A percentile compares a stretch with the other conserved stretches of the same genome.
Evolutionary conservation across 139 green algal genomes (phyloP).

Genomic region (Parachlorella kessleri): DNA sequence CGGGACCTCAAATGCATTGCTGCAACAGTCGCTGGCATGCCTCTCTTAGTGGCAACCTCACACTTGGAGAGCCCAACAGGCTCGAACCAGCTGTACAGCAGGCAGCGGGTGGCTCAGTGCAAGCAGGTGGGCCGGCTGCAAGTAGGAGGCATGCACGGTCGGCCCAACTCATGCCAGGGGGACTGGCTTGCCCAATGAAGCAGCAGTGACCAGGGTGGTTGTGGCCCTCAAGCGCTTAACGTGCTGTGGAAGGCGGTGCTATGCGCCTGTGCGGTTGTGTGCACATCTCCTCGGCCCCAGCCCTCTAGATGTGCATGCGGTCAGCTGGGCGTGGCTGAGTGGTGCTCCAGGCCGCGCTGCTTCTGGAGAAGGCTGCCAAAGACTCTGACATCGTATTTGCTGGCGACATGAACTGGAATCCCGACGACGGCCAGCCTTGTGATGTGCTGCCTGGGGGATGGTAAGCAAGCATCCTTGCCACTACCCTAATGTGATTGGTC

Average conservation of each 20-base stretch:
- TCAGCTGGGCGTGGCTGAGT: too few relatives aligned
- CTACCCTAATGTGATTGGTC: neutral
- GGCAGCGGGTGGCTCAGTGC: constrained; percentile 36
- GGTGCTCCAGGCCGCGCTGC: neutral
- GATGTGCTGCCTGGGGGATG: neutral
- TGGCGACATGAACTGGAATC: constrained; percentile 68
- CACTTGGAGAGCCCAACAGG: constrained; percentile 63
- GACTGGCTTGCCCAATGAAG: too few relatives aligned
- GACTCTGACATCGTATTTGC: constrained; percentile 25
- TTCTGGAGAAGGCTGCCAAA: constrained; percentile 14
- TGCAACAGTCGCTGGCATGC: constrained; percentile 3
- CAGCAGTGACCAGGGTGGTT: too few relatives aligned
- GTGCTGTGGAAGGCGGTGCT: too few relatives aligned
- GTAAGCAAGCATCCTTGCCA: neutral
- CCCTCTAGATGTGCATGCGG: too few relatives aligned
- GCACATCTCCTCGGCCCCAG: too few relatives aligned
- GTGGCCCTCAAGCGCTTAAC: too few relatives aligned
- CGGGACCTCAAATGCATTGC: constrained; percentile 26
- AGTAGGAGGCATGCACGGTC: too few relatives aligned
- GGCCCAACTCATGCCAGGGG: too few relatives aligned
- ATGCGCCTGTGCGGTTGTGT: too few relatives aligned
- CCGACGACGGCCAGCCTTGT: too few relatives aligned
- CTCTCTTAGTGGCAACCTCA: constrained; percentile 49
- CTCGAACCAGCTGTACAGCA: constrained; percentile 20
- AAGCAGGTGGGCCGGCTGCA: constrained; percentile 19